phyloP scores from a whole-genome alignment of 2,329 filamentous ascomycete genomes.

The Diplodia seriata region DNA sequence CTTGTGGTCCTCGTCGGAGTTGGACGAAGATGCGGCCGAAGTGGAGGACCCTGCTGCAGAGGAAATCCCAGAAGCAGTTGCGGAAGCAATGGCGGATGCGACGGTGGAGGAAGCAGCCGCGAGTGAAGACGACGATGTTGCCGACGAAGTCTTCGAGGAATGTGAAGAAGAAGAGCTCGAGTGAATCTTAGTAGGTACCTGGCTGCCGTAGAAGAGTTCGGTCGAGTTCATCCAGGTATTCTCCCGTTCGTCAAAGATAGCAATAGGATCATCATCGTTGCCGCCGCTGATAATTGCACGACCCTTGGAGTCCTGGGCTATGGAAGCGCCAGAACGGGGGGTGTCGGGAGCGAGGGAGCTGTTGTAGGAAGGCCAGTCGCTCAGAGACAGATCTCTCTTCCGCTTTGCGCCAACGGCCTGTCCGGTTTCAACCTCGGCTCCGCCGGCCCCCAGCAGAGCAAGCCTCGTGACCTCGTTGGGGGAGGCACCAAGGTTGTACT shows the following conservation, averaged over 20 bases:
- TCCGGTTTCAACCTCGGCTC: constrained; percentile 57
- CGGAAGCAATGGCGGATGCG: constrained; percentile 43
- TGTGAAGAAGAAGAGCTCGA: constrained; percentile 20
- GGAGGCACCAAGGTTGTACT: constrained; percentile 75
- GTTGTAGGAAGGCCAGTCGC: constrained; percentile 81
- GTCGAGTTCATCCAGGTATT: constrained; percentile 82
- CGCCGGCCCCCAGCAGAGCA: constrained; percentile 68
- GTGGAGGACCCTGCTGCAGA: constrained; percentile 37
- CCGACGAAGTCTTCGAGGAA: constrained; percentile 35
- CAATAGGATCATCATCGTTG: constrained; percentile 66
- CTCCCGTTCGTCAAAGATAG: constrained; percentile 75
- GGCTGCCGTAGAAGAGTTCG: constrained; percentile 60
- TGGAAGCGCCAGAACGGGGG: constrained; percentile 71
- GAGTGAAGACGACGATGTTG: constrained; percentile 40
- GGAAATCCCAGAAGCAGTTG: constrained; percentile 28
- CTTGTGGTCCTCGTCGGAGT: constrained; percentile 47
- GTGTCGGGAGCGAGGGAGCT: constrained; percentile 70
- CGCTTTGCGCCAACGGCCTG: constrained; percentile 54
- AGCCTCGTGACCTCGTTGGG: constrained; percentile 78
- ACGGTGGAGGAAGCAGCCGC: constrained; percentile 43
- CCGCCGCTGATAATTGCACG: constrained; percentile 82
- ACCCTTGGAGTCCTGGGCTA: constrained; percentile 71
- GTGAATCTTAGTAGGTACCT: constrained; percentile 39
- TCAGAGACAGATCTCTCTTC: constrained; percentile 63
- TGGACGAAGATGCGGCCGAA: constrained; percentile 20